A percentile compares a stretch with the other conserved stretches of the same genome.
Evolutionary conservation across 306 rosid genomes (phyloP).

Genomic region (Betula pendula): DNA sequence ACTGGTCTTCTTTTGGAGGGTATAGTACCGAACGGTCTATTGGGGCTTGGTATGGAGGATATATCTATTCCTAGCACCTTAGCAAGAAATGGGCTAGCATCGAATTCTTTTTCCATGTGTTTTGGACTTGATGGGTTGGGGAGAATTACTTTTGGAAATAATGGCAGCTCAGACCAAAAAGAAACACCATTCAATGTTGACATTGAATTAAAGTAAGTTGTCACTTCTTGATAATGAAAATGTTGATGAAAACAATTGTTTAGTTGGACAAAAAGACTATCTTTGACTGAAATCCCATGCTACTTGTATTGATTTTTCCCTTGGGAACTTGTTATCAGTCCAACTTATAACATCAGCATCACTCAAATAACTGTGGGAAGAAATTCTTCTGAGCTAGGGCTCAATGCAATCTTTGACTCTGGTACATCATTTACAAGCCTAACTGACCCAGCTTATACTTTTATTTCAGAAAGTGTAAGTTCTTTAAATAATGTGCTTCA

Average conservation of each 20-base stretch:
- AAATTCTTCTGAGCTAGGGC: slow-evolving; percentile 41
- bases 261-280: background rate
- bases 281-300: slow-evolving; percentile 8
- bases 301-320: slow-evolving; percentile 27
- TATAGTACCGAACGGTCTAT: slow-evolving; percentile 76
- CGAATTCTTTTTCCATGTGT: slow-evolving; percentile 91
- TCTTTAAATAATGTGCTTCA: slow-evolving; percentile 1
- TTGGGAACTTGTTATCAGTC: slow-evolving; percentile 44
- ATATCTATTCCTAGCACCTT: slow-evolving; percentile 78
- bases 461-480: slow-evolving; percentile 61
- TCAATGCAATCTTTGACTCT: slow-evolving; percentile 72
- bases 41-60: slow-evolving; percentile 72
- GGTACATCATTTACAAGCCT: slow-evolving; percentile 82
- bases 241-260: no score
- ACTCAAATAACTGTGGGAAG: slow-evolving; percentile 61
- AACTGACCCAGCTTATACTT: slow-evolving; percentile 67
- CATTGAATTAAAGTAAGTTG: slow-evolving; percentile 50
- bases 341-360: slow-evolving; percentile 64
- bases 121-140: slow-evolving; percentile 66
- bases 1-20: slow-evolving; percentile 63
- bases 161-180: slow-evolving; percentile 54
- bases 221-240: background rate
- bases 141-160: slow-evolving; percentile 84
- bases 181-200: slow-evolving; percentile 67
- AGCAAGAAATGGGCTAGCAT: slow-evolving; percentile 56